Base-by-base conservation (phyloP, 441 rosid genomes). In the Pelargonium fulgidum region DNA sequence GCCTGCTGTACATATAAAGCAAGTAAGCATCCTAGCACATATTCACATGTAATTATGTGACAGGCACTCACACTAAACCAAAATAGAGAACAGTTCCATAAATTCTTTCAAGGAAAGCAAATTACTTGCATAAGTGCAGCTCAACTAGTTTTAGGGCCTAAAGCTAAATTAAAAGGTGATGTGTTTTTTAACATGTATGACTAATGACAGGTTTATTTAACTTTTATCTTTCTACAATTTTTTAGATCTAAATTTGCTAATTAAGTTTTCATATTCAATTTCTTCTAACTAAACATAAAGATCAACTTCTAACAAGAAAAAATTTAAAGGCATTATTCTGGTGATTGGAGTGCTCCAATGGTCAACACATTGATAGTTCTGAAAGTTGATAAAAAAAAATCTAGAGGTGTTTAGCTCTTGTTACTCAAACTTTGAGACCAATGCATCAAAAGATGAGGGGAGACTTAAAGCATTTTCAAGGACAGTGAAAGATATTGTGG, bases 1-100 rank as follows among this genome's bases (percentile, higher is more conserved):
- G 29, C 64, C 13, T 59, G 64, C 64, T 20, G 64, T 58, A 58
- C 62, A 42, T 42, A 58, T 58, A 22, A 22, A 59, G 64, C 41
- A 36, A 36, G 41, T 36, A 36, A 6, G 41, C 33, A 59, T 20
- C 36, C 64, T 7, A 11, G 29, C 24, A 59, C 1, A 20, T 59
- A 59, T 59, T 19, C 5, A 20, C 26, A 10, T 10, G 5, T 26
- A 59, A 19, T 9, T 9, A 58, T 58, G 62, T 19, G 24, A 58
- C 26, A 19, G 20, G 29, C 20, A 58, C 47, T 42, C 47, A 42
- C 47, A 9, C 47, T 42, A 42, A 42, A 42, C 47, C 47, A 9
- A 42, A 9, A 42, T 42, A 42, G 47, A 42, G 11, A 42, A 42
- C 13, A 42, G 47, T 1, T 42, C 47, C 11, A 42, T 42, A 42